Base-by-base conservation (phyloP, 306 rosid species). In the Citrullus colocynthis region DNA sequence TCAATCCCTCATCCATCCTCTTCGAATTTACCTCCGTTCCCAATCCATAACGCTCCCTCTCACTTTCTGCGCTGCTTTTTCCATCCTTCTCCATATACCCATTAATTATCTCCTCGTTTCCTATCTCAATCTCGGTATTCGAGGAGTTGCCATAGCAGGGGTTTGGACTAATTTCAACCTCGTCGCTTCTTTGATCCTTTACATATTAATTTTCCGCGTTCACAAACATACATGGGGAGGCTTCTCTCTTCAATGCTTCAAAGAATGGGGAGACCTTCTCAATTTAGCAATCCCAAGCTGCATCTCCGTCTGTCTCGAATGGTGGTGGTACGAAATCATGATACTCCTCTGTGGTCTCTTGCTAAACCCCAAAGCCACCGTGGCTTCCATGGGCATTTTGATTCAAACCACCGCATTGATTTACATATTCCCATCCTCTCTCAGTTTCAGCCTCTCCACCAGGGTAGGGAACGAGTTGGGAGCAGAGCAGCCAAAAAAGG, bases 251-350 rank as follows among this genome's bases (percentile, higher is more conserved):
- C 91, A 92, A 34, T 80, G 89, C 78, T 91, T 94, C 4, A 74
- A 58, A 20, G 85, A 84, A 34, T 94, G 97, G 97, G 82, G 60
- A 21, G 51, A 84, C 1, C 94, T 94, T 9, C 80, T 94, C 6
- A 86, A 85, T 74, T 60, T 94, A 64, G 94, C 98, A 2, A 81
- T 94, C 15, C 95, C 98, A 7, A 92, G 97, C 82, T 94, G 98
- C 84, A 78, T 94, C 64, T 94, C 98, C 0, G 95, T 94, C 9
- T 94, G 98, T 56, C 86, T 94, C 18, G 98, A 94, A 80, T 94
- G 98, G 98, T 94, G 98, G 98, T 94, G 98, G 98, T 94, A 94
- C 70, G 98, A 94, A 82, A 92, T 94, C 73, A 92, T 94, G 98
- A 94, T 88, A 32, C 28, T 94, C 61, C 83, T 94, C 10, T 94